These are phyloP conservation scores for Strombidium stylifer DNA, from an alignment of 73 alveolate species.

Conservation along the genomic window DNA sequence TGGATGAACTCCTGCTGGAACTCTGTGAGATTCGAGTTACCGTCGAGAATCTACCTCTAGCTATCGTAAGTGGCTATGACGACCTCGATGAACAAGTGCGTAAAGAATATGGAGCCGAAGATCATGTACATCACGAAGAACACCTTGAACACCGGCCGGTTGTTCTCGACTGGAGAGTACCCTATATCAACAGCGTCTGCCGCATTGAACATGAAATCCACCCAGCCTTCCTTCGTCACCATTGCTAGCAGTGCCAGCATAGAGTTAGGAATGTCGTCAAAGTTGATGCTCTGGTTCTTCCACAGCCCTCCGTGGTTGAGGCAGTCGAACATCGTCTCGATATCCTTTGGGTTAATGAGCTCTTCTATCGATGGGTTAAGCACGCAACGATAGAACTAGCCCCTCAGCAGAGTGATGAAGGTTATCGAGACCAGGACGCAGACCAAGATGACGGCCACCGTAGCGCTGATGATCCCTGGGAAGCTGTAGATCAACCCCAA, in stretches of 20 bases:
- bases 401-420: slow-evolving; percentile 65
- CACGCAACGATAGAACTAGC: slow-evolving; percentile 61
- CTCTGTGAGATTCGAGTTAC: neutral
- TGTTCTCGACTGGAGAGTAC: neutral
- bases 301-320: slow-evolving; percentile 57
- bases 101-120: neutral
- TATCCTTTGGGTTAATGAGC: neutral
- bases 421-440: slow-evolving; percentile 67
- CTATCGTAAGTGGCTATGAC: slow-evolving; percentile 1
- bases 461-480: slow-evolving; percentile 71
- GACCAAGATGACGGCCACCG: slow-evolving; percentile 67
- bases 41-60: slow-evolving; percentile 16
- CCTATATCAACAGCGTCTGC: slow-evolving; percentile 48
- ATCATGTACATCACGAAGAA: neutral
- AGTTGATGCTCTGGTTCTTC: slow-evolving; percentile 49
- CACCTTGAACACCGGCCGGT: neutral
- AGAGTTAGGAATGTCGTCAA: slow-evolving; percentile 55
- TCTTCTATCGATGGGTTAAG: neutral
- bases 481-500: slow-evolving; percentile 81
- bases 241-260: slow-evolving; percentile 49
- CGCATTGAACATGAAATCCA: slow-evolving; percentile 56
- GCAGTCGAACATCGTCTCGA: slow-evolving; percentile 45
- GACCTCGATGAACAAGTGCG: neutral
- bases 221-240: slow-evolving; percentile 69
- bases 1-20: neutral